phyloP scores from a whole-genome alignment of 306 rosid species.

The Arachis hypogaea region DNA sequence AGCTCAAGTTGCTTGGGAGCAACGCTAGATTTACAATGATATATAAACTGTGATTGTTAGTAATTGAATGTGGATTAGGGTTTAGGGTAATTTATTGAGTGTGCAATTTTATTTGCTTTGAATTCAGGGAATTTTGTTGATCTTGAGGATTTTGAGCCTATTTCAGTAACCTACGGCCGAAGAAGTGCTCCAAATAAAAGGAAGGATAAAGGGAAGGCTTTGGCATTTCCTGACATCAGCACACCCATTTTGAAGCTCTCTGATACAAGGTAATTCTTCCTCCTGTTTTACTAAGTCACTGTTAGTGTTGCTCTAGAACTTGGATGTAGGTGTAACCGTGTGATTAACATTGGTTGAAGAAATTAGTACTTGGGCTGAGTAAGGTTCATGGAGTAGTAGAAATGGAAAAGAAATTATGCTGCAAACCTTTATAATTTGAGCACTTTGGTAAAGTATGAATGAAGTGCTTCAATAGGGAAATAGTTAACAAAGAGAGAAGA shows the following conservation, averaged over 20 bases:
- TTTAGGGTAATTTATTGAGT: background rate
- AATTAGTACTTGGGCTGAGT: background rate
- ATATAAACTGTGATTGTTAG: background rate
- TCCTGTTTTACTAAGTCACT: background rate
- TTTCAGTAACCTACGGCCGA: conserved; percentile 46
- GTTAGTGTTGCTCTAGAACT: conserved; percentile 10
- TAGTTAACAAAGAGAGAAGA: no score
- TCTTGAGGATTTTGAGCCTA: conserved; percentile 44
- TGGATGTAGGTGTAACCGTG: background rate
- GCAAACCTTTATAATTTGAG: background rate
- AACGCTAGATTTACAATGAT: background rate
- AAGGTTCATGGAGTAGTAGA: conserved; percentile 1
- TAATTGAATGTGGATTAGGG: background rate
- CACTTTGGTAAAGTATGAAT: background rate
- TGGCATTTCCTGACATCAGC: conserved; percentile 35
- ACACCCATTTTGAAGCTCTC: conserved; percentile 40
- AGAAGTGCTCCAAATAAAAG: conserved; percentile 43
- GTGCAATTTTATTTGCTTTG: conserved; percentile 6
- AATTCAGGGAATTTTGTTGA: conserved; percentile 43
- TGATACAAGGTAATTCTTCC: conserved; percentile 43
- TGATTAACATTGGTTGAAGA: background rate
- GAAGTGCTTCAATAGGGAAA: background rate
- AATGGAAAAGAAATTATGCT: background rate
- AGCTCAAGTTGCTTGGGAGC: background rate
- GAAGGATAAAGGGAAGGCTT: conserved; percentile 46